Percentiles rank a stretch among this genome's conserved stretches.
These are phyloP conservation scores for Globisporangium iwayamae DNA, from an alignment of 352 stramenopile genomes.

Conservation along the genomic window DNA sequence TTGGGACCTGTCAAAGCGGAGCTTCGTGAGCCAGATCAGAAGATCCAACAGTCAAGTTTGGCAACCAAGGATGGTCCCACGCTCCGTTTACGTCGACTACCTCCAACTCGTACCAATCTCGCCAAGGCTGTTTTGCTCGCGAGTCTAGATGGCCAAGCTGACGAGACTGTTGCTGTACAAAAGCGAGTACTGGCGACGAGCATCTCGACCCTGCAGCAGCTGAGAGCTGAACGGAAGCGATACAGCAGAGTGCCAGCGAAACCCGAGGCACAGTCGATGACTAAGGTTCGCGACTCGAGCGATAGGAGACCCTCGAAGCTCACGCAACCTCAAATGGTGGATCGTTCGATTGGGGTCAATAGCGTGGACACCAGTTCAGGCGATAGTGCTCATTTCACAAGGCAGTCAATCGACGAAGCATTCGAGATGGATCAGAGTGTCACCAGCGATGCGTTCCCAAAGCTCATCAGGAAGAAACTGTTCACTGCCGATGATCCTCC, in stretches of 20 bases:
- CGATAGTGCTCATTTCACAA: not conserved
- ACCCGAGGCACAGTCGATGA: not conserved
- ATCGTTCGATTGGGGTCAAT: not conserved
- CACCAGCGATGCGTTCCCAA: no score
- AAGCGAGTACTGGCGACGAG: not conserved
- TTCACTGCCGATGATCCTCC: not conserved
- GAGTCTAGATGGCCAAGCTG: not conserved
- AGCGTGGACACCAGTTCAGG: not conserved
- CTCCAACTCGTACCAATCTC: conserved; percentile 8
- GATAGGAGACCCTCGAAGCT: not conserved
- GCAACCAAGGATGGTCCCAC: no score
- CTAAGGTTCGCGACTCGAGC: not conserved
- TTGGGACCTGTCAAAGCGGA: not conserved
- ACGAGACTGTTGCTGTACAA: not conserved
- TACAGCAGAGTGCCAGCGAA: not conserved
- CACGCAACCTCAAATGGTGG: not conserved
- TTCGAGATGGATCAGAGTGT: not conserved
- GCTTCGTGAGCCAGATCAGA: not conserved
- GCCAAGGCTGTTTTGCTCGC: not conserved
- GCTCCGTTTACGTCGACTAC: not conserved
- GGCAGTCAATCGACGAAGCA: not conserved
- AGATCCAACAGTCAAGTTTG: not conserved
- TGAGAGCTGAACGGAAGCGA: conserved; percentile 12
- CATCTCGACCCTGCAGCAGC: conserved; percentile 2
- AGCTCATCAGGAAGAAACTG: not conserved